Evolutionary conservation across 2,329 filamentous ascomycete species (phyloP), one percentile per base, ranked within the genome.

Genomic region (Endoconidiophora laricicola): DNA sequence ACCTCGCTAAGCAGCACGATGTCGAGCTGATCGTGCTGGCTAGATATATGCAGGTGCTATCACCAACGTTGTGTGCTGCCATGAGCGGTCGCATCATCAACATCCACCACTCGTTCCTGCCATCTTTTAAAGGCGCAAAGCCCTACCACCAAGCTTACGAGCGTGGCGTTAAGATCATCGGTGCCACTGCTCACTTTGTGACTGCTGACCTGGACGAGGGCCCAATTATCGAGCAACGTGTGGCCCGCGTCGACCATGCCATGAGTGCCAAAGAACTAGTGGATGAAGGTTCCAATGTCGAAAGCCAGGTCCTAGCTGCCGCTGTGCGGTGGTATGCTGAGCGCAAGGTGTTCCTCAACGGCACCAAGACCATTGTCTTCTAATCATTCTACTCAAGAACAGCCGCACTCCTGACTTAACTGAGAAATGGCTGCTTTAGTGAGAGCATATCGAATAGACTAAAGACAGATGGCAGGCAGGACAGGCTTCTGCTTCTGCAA

Each of bases 121-220:
- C 85, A 0, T 81, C 75, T 7, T 91, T 91, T 76, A 91, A 91
- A 72, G 85, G 85, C 54, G 85, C 85, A 26, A 86, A 86, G 66
- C 85, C 85, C 2, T 91, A 91, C 66, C 85, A 90, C 65, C 85
- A 91, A 70, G 85, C 85, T 6, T 88, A 83, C 61, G 84, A 90
- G 55, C 76, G 84, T 24, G 85, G 85, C 54, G 85, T 91, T 56
- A 91, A 91, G 74, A 90, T 91, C 58, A 87, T 88, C 52, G 85
- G 85, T 53, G 85, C 85, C 22, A 87, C 83, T 2, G 85, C 85
- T 4, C 85, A 91, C 66, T 90, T 90, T 58, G 85, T 90, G 56
- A 91, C 85, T 1, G 83, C 81, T 24, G 84, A 90, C 63, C 65
- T 91, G 54, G 85, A 91, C 60, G 85, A 91, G 68, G 85, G 85